Percentiles rank a stretch among this genome's conserved stretches.
phyloP scores from a whole-genome alignment of 192 early-diverging fungal genomes.

The Phlyctochytrium bullatum region DNA sequence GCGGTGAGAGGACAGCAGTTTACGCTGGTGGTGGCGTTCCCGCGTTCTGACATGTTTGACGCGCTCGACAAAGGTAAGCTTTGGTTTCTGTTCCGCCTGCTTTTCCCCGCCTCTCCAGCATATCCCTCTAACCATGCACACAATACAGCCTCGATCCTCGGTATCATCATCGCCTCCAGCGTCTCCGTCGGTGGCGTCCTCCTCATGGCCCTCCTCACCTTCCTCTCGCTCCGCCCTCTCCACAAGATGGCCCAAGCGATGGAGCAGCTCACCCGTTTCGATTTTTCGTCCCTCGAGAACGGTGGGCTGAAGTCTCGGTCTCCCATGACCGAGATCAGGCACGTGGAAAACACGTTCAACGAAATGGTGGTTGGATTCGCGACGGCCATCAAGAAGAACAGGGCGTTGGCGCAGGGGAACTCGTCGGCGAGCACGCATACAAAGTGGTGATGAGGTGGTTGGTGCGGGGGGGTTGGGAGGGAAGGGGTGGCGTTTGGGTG shows the following conservation, averaged over 20 bases:
- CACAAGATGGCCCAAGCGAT: background rate
- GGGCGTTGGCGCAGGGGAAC: slow-evolving; percentile 3
- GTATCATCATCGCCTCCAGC: background rate
- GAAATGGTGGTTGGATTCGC: background rate
- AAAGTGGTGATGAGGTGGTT: too few relatives aligned
- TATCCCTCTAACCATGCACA: background rate
- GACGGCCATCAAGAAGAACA: slow-evolving; percentile 6
- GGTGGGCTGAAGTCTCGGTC: background rate
- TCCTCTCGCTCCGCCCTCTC: background rate
- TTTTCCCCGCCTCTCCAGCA: background rate
- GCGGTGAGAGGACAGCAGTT: background rate
- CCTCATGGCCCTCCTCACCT: background rate
- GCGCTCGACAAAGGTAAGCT: background rate
- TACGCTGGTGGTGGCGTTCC: background rate
- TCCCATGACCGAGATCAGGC: background rate
- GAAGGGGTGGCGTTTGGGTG: too few relatives aligned
- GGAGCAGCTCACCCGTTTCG: background rate
- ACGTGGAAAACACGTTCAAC: slow-evolving; percentile 2
- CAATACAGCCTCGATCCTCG: background rate
- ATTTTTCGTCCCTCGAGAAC: slow-evolving; percentile 7
- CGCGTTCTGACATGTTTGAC: slow-evolving; percentile 1
- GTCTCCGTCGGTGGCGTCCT: background rate
- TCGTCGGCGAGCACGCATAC: too few relatives aligned
- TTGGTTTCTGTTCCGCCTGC: background rate
- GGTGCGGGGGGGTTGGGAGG: too few relatives aligned